Base-by-base conservation (phyloP, 192 early-diverging fungal genomes). In the Umbelopsis ramanniana region DNA sequence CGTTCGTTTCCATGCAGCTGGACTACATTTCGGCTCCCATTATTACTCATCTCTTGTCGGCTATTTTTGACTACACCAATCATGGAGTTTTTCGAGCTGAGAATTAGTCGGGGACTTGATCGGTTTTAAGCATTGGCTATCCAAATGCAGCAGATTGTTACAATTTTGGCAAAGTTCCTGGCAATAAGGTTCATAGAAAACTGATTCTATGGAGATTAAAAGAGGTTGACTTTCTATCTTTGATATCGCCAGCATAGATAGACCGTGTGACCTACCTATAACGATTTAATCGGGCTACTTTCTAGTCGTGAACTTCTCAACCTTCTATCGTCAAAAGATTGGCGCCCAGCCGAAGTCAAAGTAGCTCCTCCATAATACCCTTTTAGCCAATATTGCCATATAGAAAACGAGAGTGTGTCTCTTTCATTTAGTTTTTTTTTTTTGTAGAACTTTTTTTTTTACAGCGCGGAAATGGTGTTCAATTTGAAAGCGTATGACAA, bases 141-240 rank as follows among this genome's bases (percentile, higher is more conserved):
- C 57, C 57, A 63, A 63, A 63, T 63, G 33, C 8, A 63, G 57
- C 26, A 63, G 57, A 63, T 37, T 38, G 29, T 19, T 63, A 29
- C 57, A 63, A 35, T 38, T 63, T 37, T 37, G 57, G 57, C 3
- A 37, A 63, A 8, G 33, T 11, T 3, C 23, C 14, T 6, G n/a
- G 11, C 2, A 37, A 37, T 63, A 63, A 63, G n/a, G 57, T 63
- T 63, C 0, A 3, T 35, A 37, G 10, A 12, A 63, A n/a, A 50
- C 46, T 3, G 48, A 19, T 19, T 50, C 48, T 21, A 17, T 50
- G 48, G 48, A 50, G 48, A n/a, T 50, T 50, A 50, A 50, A 17
- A 15, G 48, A 50, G 40, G 40, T 43, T 6, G 40, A 43, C 40
- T 43, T 43, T 43, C 48, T n/a, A 50, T 50, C 48, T 50, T 50